Evolutionary conservation across 108 stramenopile species (phyloP).

Genomic region (Parmales sp.): DNA sequence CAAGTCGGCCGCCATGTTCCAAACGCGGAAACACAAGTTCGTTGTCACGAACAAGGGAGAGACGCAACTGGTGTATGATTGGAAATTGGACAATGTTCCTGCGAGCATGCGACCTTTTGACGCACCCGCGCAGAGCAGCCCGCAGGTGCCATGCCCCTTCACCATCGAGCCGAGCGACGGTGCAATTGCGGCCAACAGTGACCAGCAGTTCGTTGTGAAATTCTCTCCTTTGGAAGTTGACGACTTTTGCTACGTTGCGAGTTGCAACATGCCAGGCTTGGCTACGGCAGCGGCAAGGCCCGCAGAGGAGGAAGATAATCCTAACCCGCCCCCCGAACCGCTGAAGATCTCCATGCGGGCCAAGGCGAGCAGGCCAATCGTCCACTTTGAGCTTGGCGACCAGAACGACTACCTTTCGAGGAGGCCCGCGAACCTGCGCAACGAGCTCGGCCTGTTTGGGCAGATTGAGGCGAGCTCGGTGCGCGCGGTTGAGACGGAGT

Average conservation of each 20-base stretch:
- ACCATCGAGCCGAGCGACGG: constrained; percentile 31
- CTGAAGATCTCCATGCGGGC: constrained; percentile 21
- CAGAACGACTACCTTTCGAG: constrained; percentile 35
- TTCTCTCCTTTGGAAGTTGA: constrained; percentile 47
- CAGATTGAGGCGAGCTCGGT: constrained; percentile 33
- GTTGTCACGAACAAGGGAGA: constrained; percentile 22
- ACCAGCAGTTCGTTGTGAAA: constrained; percentile 30
- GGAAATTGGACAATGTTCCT: constrained; percentile 20
- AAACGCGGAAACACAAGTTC: constrained; percentile 22
- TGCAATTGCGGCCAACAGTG: constrained; percentile 16
- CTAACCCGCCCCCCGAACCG: background rate
- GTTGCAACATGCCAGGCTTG: constrained; percentile 22
- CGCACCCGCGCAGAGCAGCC: background rate
- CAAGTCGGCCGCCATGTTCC: constrained; percentile 42
- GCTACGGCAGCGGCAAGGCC: background rate
- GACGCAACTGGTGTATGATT: constrained; percentile 19
- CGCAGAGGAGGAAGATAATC: background rate
- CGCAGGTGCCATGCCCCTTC: constrained; percentile 34
- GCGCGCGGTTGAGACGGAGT: constrained; percentile 35
- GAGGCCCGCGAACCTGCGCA: constrained; percentile 22
- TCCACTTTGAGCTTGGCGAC: constrained; percentile 39
- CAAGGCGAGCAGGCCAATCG: constrained; percentile 34
- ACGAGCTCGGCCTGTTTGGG: constrained; percentile 30
- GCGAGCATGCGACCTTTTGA: background rate
- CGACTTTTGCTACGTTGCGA: constrained; percentile 27